Evolutionary conservation across 768 basidiomycete genomes (phyloP).

Genomic region (Mycena sanguinolenta): DNA sequence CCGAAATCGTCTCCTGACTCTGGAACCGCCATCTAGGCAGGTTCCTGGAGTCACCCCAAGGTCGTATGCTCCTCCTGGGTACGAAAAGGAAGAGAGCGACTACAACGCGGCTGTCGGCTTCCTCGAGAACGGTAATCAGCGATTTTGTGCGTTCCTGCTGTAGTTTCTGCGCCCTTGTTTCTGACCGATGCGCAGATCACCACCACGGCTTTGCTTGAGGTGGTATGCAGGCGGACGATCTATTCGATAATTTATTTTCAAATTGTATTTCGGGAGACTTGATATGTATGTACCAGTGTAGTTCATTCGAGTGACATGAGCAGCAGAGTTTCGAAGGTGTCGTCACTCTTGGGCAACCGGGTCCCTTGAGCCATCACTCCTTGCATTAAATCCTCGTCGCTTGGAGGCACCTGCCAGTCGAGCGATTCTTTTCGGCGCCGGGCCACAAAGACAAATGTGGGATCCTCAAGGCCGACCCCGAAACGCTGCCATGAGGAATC

Average conservation of each 20-base stretch:
- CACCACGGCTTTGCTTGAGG: conserved; percentile 35
- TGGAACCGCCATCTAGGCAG: conserved; percentile 43
- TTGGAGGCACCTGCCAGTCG: conserved; percentile 64
- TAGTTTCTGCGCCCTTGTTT: not conserved
- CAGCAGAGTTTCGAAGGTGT: conserved; percentile 79
- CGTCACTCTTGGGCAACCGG: conserved; percentile 64
- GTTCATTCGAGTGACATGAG: conserved; percentile 54
- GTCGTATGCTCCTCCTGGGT: conserved; percentile 68
- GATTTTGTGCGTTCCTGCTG: conserved; percentile 47
- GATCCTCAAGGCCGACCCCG: conserved; percentile 57
- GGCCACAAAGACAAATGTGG: conserved; percentile 74
- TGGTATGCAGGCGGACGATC: no score
- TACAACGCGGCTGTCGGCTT: conserved; percentile 66
- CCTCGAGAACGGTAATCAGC: conserved; percentile 69
- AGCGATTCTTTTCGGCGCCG: conserved; percentile 69
- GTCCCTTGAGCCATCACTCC: conserved; percentile 69
- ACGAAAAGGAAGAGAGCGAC: conserved; percentile 58
- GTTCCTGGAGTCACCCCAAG: conserved; percentile 54
- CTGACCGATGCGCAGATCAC: conserved; percentile 31
- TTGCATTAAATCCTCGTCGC: conserved; percentile 67
- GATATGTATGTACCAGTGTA: conserved; percentile 14
- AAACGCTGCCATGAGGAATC: conserved; percentile 55
- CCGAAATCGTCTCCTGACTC: not conserved
- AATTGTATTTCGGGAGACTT: not conserved
- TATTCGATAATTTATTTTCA: conserved; percentile 13